These are phyloP conservation scores for Termitomyces sp. DNA, from an alignment of 768 basidiomycete species.

Conservation along the genomic window DNA sequence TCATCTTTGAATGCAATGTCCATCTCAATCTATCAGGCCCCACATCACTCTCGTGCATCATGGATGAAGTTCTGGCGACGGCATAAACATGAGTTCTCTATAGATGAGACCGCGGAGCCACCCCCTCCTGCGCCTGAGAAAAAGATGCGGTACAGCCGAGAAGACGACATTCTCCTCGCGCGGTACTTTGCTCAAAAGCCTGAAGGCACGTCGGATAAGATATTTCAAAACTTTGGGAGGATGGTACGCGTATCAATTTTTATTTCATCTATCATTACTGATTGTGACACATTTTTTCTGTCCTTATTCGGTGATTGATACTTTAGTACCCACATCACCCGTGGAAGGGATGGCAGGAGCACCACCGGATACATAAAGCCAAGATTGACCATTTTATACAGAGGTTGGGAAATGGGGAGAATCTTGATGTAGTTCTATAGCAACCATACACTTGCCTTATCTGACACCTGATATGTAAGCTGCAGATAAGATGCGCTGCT, in stretches of 20 bases:
- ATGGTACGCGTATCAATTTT: slow-evolving; percentile 38
- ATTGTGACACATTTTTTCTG: background rate
- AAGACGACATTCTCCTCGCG: slow-evolving; percentile 78
- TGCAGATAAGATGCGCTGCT: slow-evolving; percentile 4
- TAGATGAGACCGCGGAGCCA: slow-evolving; percentile 62
- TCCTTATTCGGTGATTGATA: background rate
- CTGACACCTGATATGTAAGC: background rate
- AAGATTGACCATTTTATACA: slow-evolving; percentile 81
- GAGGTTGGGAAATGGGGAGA: slow-evolving; percentile 55
- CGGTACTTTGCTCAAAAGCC: slow-evolving; percentile 69
- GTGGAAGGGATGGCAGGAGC: slow-evolving; percentile 95
- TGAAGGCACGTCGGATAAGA: slow-evolving; percentile 78
- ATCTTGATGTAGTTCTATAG: slow-evolving; percentile 28
- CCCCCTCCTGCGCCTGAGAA: slow-evolving; percentile 77
- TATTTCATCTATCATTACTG: slow-evolving; percentile 1
- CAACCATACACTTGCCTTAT: background rate
- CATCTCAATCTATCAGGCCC: slow-evolving; percentile 48
- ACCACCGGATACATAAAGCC: slow-evolving; percentile 82
- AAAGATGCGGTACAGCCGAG: slow-evolving; percentile 81
- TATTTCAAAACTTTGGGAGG: slow-evolving; percentile 79
- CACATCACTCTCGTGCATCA: slow-evolving; percentile 87
- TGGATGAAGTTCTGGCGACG: slow-evolving; percentile 95
- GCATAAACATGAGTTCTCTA: slow-evolving; percentile 80
- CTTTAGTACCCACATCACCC: slow-evolving; percentile 81
- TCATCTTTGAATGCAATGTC: background rate